Evolutionary conservation across 208 protist species (phyloP), one percentile per base, ranked within the genome.

Genomic region (Trypanosoma vivax): DNA sequence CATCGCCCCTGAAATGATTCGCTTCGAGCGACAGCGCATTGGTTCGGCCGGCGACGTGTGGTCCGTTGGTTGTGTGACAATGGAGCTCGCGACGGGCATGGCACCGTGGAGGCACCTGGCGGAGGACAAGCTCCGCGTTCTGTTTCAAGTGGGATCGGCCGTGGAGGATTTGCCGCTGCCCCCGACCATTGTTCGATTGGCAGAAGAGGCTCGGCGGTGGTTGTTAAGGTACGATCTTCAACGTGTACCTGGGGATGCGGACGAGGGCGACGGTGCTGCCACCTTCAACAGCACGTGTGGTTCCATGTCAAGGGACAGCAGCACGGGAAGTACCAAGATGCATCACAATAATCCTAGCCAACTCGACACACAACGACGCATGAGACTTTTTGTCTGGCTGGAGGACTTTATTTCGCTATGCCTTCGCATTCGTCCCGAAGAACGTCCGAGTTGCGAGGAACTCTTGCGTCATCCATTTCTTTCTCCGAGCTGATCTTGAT

Each of bases 381-480:
- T 83, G 65, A 55, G 35, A 7, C 52, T 84, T 1, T 77, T 74
- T 57, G 65, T 76, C 29, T 69, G 60, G 11, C 47, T 88, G 53
- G 66, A 72, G 30, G 52, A 74, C 41, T 89, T 92, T 55, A 51
- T 85, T 31, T 19, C 28, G 0, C 51, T 56, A 14, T 92, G 85
- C 42, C 53, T 88, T 35, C 71, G 42, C 16, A 57, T 89, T 40
- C 49, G 56, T 9, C 85, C 85, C 14, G 80, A 83, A 46, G 73
- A 87, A 21, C 73, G 85, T 11, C 66, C 62, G 23, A 74, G 65
- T 24, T 65, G 76, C 13, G 78, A 72, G 42, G 67, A 83, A 29
- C 50, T 92, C 14, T 66, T 88, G 14, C 65, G 42, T 4, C 85
- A 92, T 29, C 81, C 85, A 3, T 89, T 92, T 48, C 53, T 92